Percentiles rank a stretch among this genome's conserved stretches.
phyloP scores from a whole-genome alignment of 2,329 filamentous ascomycete species.

The Coniochaeta sp. region DNA sequence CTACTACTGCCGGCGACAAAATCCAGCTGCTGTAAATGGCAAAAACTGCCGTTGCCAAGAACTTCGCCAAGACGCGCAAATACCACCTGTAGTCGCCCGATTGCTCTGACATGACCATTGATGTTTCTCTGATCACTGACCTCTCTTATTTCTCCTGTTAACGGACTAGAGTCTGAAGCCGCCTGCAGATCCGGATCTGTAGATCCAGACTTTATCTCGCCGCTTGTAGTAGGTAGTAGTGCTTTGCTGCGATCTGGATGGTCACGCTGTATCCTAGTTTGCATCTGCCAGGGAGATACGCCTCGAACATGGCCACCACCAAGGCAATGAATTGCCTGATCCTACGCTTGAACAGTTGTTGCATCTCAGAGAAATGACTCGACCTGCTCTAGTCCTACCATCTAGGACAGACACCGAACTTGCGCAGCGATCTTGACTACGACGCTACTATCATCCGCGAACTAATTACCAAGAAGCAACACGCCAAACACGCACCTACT shows the following conservation, averaged over 20 bases:
- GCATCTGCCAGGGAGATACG: not conserved
- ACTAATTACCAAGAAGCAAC: not conserved
- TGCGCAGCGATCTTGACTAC: not conserved
- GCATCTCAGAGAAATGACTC: not conserved
- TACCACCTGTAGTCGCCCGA: not conserved
- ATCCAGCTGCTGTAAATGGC: not conserved
- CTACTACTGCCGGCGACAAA: not conserved
- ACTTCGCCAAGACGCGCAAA: not conserved
- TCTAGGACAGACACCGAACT: not conserved
- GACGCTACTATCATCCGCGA: not conserved
- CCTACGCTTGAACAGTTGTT: not conserved
- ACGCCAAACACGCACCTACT: not conserved
- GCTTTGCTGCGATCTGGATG: not conserved
- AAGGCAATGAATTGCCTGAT: not conserved
- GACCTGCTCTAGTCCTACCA: not conserved
- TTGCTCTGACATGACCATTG: not conserved
- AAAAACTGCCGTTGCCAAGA: slow-evolving; percentile 1
- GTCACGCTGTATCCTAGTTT: not conserved
- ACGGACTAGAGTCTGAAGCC: not conserved
- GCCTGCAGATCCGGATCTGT: not conserved
- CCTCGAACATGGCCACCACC: not conserved
- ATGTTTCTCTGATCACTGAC: not conserved
- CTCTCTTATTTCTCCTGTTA: not conserved
- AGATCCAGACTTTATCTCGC: not conserved
- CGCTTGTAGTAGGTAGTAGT: slow-evolving; percentile 2